Evolutionary conservation across 73 alveolate species (phyloP), one percentile per base, ranked within the genome.

Genomic region (Paramecium pentaurelia): DNA sequence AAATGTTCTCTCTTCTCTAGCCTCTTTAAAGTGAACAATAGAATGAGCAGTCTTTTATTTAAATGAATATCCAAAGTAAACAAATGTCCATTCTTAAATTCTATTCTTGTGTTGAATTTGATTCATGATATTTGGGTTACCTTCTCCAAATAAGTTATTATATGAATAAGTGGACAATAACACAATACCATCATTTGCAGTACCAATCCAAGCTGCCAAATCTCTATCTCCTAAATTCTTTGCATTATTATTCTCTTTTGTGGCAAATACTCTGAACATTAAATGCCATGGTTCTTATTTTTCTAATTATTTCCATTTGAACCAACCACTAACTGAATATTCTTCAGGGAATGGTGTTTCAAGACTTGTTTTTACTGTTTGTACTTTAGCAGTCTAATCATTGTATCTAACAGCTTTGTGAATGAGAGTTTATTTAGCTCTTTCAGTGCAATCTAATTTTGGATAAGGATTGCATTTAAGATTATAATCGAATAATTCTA

Each of bases 211-310:
- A 22, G 91, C 44, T 27, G 91, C 71, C 30, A 80, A 80, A 80
- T 42, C 75, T 80, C 91, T 80, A 44, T 80, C 91, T 80, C 91
- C 91, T 22, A 80, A 25, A 7, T 44, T 47, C 73, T 80, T 80
- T 5, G 91, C 91, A 80, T 80, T 80, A 7, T 40, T 32, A 80
- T 80, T 80, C 58, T 44, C 91, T 80, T 80, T 80, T 27, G 71
- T 45, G n/a, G 58, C 22, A 36, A 45, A 80, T 9, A 80, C 75
- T 80, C 91, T 80, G 91, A 80, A 80, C 71, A 80, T 42, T 20
- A 80, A 47, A 80, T 80, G 91, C 91, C 91, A 80, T 44, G 91
- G 91, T 47, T 80, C 91, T 44, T 80, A 47, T 2, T 80, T 80
- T n/a, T 80, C 91, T 9, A 80, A 9, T 80, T 22, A 7, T 16